phyloP scores from a whole-genome alignment of 164 flowering plant species.

The Vitis rupestris region DNA sequence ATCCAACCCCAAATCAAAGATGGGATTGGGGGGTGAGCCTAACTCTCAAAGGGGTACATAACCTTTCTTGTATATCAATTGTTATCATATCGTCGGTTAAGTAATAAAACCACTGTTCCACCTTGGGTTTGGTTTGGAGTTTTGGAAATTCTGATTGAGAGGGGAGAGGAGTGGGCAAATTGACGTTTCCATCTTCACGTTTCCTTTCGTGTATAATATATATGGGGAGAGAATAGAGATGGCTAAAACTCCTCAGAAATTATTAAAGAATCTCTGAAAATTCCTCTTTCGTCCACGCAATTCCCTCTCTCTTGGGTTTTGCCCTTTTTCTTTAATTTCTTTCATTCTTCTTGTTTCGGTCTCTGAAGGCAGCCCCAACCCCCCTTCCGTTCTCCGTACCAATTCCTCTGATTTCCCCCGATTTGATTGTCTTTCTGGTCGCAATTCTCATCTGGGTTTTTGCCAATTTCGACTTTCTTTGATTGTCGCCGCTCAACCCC shows the following conservation, averaged over 20 bases:
- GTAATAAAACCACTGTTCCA: no score
- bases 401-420: background rate
- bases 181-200: background rate
- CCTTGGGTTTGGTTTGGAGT: no score
- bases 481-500: background rate
- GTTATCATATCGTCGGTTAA: no score
- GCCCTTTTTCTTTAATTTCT: background rate
- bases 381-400: background rate
- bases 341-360: background rate
- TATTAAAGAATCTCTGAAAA: background rate
- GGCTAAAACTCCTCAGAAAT: no score
- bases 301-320: background rate
- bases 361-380: background rate
- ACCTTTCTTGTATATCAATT: no score
- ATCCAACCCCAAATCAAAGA: no score
- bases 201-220: background rate
- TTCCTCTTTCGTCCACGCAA: constrained; percentile 33
- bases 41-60: no score
- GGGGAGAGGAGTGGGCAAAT: no score
- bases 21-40: no score
- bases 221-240: no score
- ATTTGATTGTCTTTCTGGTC: background rate
- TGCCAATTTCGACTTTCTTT: constrained; percentile 6
- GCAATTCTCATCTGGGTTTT: constrained; percentile 9
- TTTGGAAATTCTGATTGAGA: no score